Evolutionary conservation across 345 rosid genomes (phyloP), one percentile per base, ranked within the genome.

Genomic region (Populus euphratica): DNA sequence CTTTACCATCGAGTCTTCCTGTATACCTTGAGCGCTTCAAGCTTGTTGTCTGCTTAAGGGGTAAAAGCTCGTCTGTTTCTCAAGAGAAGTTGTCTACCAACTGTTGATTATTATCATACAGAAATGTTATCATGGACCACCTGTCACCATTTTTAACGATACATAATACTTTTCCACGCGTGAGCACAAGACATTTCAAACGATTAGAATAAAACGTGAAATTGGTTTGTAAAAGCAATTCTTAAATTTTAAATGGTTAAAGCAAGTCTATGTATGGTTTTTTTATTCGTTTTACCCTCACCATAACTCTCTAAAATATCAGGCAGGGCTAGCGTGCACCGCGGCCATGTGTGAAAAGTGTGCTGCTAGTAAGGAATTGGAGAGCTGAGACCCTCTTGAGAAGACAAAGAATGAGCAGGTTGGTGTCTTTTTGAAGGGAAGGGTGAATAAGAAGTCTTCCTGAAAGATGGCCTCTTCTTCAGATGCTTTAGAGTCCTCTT

Each of bases 381-480:
- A 62, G 89, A 86, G 76, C 74, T 80, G 10, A 90, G 73, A 62
- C 69, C 79, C 69, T 73, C 73, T 73, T 77, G 98, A 81, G 95
- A 90, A 73, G 98, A 93, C 83, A 95, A 81, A 14, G 98, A 83
- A 62, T 85, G 90, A 6, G 81, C 89, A 66, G 87, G 77, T 16
- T 91, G 94, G 76, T 90, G 91, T 81, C 98, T 86, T 81, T 80
- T 44, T 69, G 91, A 86, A 74, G 84, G 69, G 64, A 87, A 36
- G 6, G 93, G 82, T 14, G 94, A 86, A 14, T 12, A 31, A 20
- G 70, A 67, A 44, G 50, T 72, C 73, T 86, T 85, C 87, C 87
- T 85, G 79, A 95, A 92, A 38, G 98, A 95, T 69, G 96, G 92
- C 77, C 96, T 89, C 84, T 86, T 86, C 49, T 86, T 78, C n/a